phyloP scores from a whole-genome alignment of 306 rosid species.

The Parietaria judaica region DNA sequence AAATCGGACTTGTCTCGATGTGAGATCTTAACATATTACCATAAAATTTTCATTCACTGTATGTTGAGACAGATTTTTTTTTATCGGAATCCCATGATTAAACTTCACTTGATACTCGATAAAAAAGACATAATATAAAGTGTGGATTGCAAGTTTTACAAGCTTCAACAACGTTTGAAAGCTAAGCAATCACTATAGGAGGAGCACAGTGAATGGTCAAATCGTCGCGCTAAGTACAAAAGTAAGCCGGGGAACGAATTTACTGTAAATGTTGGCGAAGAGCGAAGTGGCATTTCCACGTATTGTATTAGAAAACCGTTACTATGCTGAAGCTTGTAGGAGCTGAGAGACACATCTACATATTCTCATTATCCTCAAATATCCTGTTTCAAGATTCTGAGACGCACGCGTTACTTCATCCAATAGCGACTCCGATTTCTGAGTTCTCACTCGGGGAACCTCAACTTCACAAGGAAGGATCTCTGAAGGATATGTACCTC shows the following conservation, averaged over 20 bases:
- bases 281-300: not conserved
- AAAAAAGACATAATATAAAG: too few relatives aligned
- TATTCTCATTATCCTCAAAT: slow-evolving; percentile 54
- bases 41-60: too few relatives aligned
- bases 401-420: slow-evolving; percentile 39
- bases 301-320: not conserved
- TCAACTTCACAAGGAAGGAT: slow-evolving; percentile 51
- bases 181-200: too few relatives aligned
- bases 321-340: slow-evolving; percentile 28
- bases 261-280: not conserved
- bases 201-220: too few relatives aligned
- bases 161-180: too few relatives aligned
- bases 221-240: not conserved
- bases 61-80: too few relatives aligned
- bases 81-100: too few relatives aligned
- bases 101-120: too few relatives aligned
- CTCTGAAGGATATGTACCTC: slow-evolving; percentile 70
- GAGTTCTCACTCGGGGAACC: slow-evolving; percentile 18
- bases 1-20: too few relatives aligned
- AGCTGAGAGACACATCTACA: slow-evolving; percentile 48
- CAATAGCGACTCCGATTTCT: slow-evolving; percentile 28
- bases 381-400: slow-evolving; percentile 39
- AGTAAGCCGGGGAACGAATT: not conserved
- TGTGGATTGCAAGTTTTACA: too few relatives aligned
- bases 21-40: too few relatives aligned